Evolutionary conservation across 1,139 yeast genomes (phyloP).

Genomic region (Zygosaccharomyces pseudobailii): DNA sequence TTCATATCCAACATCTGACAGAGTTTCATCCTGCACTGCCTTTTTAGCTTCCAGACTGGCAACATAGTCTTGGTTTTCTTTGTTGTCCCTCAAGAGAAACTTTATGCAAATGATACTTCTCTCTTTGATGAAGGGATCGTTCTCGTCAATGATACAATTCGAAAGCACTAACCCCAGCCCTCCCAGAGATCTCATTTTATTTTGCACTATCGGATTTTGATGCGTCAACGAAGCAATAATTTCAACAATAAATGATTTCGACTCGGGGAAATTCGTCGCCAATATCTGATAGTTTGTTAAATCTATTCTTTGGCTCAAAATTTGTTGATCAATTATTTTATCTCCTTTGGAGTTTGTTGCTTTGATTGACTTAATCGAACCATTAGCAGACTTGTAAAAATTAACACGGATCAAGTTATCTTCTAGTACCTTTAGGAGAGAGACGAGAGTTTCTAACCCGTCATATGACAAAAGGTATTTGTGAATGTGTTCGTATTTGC

Average conservation of each 20-base stretch:
- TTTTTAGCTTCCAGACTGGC: constrained; percentile 56
- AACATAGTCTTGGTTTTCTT: constrained; percentile 68
- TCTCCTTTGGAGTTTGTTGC: constrained; percentile 30
- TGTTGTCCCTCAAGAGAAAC: constrained; percentile 59
- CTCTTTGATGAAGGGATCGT: constrained; percentile 86
- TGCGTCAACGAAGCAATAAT: constrained; percentile 52
- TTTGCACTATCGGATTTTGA: constrained; percentile 55
- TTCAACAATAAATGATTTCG: constrained; percentile 58
- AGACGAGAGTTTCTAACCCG: constrained; percentile 43
- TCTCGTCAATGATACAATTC: constrained; percentile 78
- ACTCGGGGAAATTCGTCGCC: constrained; percentile 49
- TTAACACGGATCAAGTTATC: constrained; percentile 39
- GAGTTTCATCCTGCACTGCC: constrained; percentile 44
- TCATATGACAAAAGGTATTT: constrained; percentile 50
- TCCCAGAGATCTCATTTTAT: constrained; percentile 56
- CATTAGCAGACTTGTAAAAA: constrained; percentile 33
- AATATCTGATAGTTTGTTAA: constrained; percentile 20
- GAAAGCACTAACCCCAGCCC: constrained; percentile 72
- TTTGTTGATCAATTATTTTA: constrained; percentile 21
- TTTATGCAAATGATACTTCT: constrained; percentile 74
- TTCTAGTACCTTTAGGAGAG: constrained; percentile 47
- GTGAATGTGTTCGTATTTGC: constrained; percentile 48
- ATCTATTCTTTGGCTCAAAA: constrained; percentile 20
- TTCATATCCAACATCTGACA: constrained; percentile 56
- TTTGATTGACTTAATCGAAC: constrained; percentile 27